phyloP scores from a whole-genome alignment of 441 rosid species.

The Brassica hybrid region DNA sequence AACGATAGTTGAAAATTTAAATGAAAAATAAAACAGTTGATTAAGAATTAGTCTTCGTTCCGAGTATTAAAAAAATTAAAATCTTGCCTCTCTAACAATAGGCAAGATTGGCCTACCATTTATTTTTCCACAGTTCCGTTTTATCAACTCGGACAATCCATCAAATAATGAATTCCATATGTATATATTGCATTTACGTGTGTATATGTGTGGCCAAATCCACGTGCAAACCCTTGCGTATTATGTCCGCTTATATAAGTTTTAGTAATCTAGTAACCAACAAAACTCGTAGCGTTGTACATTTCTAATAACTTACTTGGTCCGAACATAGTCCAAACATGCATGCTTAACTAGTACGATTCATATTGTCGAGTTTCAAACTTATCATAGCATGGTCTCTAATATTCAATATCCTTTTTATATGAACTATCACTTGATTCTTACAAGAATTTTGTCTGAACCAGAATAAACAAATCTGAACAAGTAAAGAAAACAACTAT shows the following conservation, averaged over 20 bases:
- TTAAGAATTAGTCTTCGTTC: slow-evolving; percentile 32
- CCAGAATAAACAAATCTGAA: too few relatives aligned
- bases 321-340: not conserved
- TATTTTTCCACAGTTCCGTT: slow-evolving; percentile 17
- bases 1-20: slow-evolving; percentile 13
- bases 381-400: not conserved
- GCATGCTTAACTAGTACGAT: slow-evolving; percentile 9
- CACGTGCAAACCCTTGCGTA: slow-evolving; percentile 35
- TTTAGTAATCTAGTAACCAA: slow-evolving; percentile 14
- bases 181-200: slow-evolving; percentile 24
- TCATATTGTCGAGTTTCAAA: not conserved
- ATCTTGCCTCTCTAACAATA: slow-evolving; percentile 42
- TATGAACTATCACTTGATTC: not conserved
- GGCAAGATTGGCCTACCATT: slow-evolving; percentile 43
- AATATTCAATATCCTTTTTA: not conserved
- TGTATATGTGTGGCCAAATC: slow-evolving; percentile 7
- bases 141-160: not conserved
- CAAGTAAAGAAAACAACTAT: too few relatives aligned
- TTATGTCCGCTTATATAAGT: slow-evolving; percentile 18
- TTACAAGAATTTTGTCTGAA: not conserved
- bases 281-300: not conserved
- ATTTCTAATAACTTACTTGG: not conserved
- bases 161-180: slow-evolving; percentile 8
- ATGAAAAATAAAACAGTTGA: slow-evolving; percentile 22
- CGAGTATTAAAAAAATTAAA: slow-evolving; percentile 17